Base-by-base conservation (phyloP, 257 asterid genomes). In the Fraxinus excelsior region DNA sequence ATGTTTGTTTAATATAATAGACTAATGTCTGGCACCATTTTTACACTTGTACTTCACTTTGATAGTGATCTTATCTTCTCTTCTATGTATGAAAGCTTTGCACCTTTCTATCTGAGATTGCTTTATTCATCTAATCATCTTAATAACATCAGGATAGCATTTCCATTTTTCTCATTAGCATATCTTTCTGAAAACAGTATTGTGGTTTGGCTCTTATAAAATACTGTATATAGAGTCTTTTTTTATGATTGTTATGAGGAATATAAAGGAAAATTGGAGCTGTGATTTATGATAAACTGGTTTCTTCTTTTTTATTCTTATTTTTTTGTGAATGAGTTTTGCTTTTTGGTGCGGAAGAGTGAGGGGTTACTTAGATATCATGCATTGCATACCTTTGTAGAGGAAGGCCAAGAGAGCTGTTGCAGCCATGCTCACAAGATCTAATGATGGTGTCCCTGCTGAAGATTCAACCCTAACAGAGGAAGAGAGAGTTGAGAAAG, bases 371-470 rank as follows among this genome's bases (percentile, higher is more conserved):
- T 62, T 62, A 62, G 68, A 26, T 62, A 10, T 25, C 34, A 13
- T 13, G 7, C 26, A 5, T 60, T 60, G 16, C 67, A 62, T 11
- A 3, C 35, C 14, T 79, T 40, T 81, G 58, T 77, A 91, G 98
- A 84, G 82, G 79, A 96, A 89, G 82, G 96, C 99, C 77, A 96
- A 90, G 88, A 90, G 91, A 85, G 99, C 97, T 79, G 99, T 96
- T 81, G 92, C 91, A 49, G 97, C 95, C 71, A 96, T 96, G 99
- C 94, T 96, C 74, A 88, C 93, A 67, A 88, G 98, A 87, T 79
- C 87, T 74, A 78, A 86, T 84, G 95, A 92, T 78, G 96, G 96
- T 60, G 86, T 38, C 62, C 71, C 92, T 74, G 81, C 82, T 38
- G 96, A 91, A 79, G 92, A 90, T 81, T 79, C 79, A 76, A 80